A percentile compares a stretch with the other conserved stretches of the same genome.
phyloP scores from a whole-genome alignment of 2,329 filamentous ascomycete species.

The Exophiala oligosperma region DNA sequence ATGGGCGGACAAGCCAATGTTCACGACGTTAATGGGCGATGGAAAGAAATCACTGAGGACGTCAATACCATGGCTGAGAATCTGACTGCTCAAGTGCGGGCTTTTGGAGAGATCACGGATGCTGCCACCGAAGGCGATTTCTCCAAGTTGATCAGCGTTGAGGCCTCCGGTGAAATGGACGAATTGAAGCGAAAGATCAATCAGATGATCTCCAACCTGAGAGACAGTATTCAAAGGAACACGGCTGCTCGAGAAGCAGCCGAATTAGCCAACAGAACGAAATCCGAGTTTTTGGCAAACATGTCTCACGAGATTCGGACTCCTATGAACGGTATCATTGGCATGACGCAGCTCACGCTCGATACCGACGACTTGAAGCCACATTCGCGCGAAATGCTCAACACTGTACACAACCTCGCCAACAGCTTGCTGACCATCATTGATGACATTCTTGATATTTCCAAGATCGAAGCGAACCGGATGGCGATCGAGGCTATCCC shows the following conservation, averaged over 20 bases:
- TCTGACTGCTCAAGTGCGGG: constrained; percentile 91
- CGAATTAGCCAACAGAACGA: constrained; percentile 95
- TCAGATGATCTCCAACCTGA: constrained; percentile 94
- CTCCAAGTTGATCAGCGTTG: constrained; percentile 92
- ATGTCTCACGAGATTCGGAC: constrained; percentile 99
- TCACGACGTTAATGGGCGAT: constrained; percentile 85
- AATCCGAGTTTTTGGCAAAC: constrained; percentile 96
- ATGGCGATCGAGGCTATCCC: constrained; percentile 99
- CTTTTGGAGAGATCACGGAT: constrained; percentile 98
- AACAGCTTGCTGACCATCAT: constrained; percentile 97
- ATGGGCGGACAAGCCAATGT: constrained; percentile 98
- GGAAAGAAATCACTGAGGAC: constrained; percentile 97
- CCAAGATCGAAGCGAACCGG: constrained; percentile 85
- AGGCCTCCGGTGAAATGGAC: constrained; percentile 98
- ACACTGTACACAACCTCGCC: constrained; percentile 94
- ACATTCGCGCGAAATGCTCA: constrained; percentile 96
- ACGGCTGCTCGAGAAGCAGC: constrained; percentile 93
- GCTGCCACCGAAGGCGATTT: constrained; percentile 96
- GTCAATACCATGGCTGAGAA: constrained; percentile 90
- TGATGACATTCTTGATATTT: constrained; percentile 72
- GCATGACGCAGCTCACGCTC: constrained; percentile 94
- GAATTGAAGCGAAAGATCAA: constrained; percentile 99
- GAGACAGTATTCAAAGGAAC: constrained; percentile 95
- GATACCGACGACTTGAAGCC: constrained; percentile 93
- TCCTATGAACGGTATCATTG: constrained; percentile 96